Percentiles rank a stretch among this genome's conserved stretches.
phyloP scores from a whole-genome alignment of 495 filamentous ascomycete species.

The Lineolata rhizophorae region DNA sequence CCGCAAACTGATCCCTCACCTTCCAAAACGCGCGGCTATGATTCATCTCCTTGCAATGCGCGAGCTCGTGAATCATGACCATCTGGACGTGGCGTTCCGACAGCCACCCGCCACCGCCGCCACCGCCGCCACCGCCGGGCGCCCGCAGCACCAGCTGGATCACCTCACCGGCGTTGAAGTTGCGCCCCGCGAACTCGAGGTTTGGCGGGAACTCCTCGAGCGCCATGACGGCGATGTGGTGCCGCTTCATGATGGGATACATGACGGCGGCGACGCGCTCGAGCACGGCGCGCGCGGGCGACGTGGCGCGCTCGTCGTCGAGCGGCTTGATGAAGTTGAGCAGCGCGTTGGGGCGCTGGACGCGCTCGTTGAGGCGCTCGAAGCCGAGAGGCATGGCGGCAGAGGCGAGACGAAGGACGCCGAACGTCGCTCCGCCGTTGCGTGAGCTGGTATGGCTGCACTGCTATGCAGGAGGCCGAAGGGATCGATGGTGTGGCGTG shows the following conservation, averaged over 20 bases:
- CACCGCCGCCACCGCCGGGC: constrained; percentile 16
- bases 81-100: constrained; percentile 58
- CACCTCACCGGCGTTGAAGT: constrained; percentile 71
- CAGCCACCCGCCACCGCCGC: constrained; percentile 39
- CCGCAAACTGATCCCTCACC: constrained; percentile 42
- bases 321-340: constrained; percentile 63
- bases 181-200: constrained; percentile 50
- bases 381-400: constrained; percentile 46
- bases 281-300: constrained; percentile 36
- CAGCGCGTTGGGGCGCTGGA: constrained; percentile 39
- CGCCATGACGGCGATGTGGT: constrained; percentile 44
- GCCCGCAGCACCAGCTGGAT: constrained; percentile 46
- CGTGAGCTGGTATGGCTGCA: too few species aligned
- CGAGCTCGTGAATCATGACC: constrained; percentile 66
- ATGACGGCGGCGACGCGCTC: constrained; percentile 61
- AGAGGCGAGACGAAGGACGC: too few species aligned
- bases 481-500: too few species aligned
- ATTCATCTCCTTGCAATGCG: constrained; percentile 72
- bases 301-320: constrained; percentile 25
- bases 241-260: constrained; percentile 47
- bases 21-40: constrained; percentile 53
- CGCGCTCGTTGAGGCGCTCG: constrained; percentile 42
- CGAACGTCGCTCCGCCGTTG: too few species aligned
- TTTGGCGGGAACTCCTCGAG: constrained; percentile 62
- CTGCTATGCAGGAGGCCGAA: too few species aligned